Conservation (phyloP, 1,284 basidiomycete genomes). For the Rhodotorula sp. region DNA sequence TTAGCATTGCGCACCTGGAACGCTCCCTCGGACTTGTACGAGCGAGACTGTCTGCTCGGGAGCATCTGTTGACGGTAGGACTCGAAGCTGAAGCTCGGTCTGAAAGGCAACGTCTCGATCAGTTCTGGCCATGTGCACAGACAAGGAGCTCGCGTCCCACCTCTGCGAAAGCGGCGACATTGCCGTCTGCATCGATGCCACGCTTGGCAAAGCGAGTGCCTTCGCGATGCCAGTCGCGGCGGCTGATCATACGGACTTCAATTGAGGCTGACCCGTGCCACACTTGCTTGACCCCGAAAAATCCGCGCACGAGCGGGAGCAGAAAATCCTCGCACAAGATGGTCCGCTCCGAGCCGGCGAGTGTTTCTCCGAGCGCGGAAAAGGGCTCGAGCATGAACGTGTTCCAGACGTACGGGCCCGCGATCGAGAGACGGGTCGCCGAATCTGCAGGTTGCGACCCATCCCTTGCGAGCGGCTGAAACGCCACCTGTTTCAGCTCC, state of each 20-base stretch:
- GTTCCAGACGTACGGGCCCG: neutral
- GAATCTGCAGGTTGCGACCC: no score
- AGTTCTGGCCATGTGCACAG: neutral
- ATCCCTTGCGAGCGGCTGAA: neutral
- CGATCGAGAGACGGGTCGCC: neutral
- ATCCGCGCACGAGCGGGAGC: neutral
- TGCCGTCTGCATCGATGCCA: neutral
- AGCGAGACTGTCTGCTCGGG: neutral
- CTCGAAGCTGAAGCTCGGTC: no score
- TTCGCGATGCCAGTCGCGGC: neutral
- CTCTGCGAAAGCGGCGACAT: neutral
- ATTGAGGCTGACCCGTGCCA: neutral
- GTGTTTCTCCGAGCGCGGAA: neutral
- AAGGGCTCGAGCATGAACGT: neutral
- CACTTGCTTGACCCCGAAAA: neutral
- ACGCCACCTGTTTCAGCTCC: neutral
- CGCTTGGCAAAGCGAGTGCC: neutral
- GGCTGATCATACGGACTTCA: neutral
- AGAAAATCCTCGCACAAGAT: neutral
- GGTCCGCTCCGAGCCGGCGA: neutral
- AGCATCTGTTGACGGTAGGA: no score
- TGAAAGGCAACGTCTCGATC: no score
- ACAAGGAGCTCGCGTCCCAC: neutral
- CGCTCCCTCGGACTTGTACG: slow-evolving; percentile 1
- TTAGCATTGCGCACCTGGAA: neutral